Evolutionary conservation across 306 rosid genomes (phyloP).

Genomic region (Malus asiatica): DNA sequence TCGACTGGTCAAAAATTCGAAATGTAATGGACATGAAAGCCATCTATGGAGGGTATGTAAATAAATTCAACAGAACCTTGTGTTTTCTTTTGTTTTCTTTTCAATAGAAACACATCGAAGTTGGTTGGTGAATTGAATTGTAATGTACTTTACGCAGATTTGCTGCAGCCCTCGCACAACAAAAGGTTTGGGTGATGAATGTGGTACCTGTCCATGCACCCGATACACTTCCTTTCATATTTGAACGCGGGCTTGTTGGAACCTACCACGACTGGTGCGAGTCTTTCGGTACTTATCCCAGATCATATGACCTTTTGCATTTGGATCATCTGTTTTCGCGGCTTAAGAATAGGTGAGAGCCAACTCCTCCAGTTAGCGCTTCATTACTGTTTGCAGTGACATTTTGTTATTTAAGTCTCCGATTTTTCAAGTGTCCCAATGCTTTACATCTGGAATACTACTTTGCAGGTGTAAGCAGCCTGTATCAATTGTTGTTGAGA

Average conservation of each 20-base stretch:
- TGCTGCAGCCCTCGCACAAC: slow-evolving; percentile 73
- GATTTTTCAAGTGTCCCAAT: neutral
- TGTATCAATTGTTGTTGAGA: slow-evolving; percentile 71
- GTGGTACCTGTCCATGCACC: slow-evolving; percentile 81
- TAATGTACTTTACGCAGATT: slow-evolving; percentile 43
- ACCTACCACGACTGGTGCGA: slow-evolving; percentile 96
- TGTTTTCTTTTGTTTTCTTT: no score
- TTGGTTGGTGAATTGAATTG: neutral
- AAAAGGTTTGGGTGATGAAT: slow-evolving; percentile 93
- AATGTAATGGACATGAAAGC: slow-evolving; percentile 98
- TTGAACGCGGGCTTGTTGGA: slow-evolving; percentile 84
- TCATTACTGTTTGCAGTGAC: neutral
- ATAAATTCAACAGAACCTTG: slow-evolving; percentile 8
- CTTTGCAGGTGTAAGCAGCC: slow-evolving; percentile 80
- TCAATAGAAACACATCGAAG: neutral
- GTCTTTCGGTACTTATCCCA: slow-evolving; percentile 80
- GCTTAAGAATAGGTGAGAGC: slow-evolving; percentile 70
- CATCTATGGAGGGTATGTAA: slow-evolving; percentile 84
- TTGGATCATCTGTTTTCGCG: slow-evolving; percentile 94
- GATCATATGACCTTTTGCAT: slow-evolving; percentile 90
- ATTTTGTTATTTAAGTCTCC: neutral
- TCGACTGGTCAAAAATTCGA: slow-evolving; percentile 76
- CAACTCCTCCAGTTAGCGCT: neutral
- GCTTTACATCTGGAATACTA: neutral
- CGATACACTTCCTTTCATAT: slow-evolving; percentile 80